phyloP scores from a whole-genome alignment of 2,329 filamentous ascomycete genomes.

The Pseudonectria foliicola region DNA sequence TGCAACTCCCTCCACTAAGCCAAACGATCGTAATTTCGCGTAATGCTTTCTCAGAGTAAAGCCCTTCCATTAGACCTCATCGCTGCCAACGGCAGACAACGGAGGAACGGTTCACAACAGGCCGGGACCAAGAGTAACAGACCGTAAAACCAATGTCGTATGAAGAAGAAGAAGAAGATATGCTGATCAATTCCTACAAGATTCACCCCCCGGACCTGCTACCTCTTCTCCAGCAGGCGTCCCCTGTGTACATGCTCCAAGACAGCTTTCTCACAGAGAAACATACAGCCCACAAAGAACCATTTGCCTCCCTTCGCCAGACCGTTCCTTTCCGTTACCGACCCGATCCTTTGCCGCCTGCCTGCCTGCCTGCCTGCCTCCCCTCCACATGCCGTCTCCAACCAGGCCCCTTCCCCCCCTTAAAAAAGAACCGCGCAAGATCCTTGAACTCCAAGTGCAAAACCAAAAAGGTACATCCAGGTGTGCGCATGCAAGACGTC shows the following conservation, averaged over 20 bases:
- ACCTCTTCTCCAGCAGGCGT: slow-evolving; percentile 3
- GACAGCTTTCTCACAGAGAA: no score
- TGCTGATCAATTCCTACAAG: slow-evolving; percentile 22
- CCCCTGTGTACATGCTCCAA: slow-evolving; percentile 14
- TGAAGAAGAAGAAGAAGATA: slow-evolving; percentile 7
- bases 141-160: background rate
- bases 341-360: no score
- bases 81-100: no score
- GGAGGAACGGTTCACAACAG: no score
- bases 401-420: slow-evolving; percentile 5
- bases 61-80: no score
- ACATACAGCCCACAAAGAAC: no score
- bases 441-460: slow-evolving; percentile 32
- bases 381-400: background rate
- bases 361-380: no score
- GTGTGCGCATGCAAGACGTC: slow-evolving; percentile 15
- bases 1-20: no score
- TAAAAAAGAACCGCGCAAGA: slow-evolving; percentile 22
- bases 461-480: slow-evolving; percentile 34
- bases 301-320: background rate
- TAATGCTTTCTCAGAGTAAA: no score
- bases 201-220: slow-evolving; percentile 12
- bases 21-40: no score
- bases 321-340: no score
- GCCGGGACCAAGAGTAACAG: no score